A percentile compares a stretch with the other conserved stretches of the same genome.
phyloP scores from a whole-genome alignment of 768 basidiomycete species.

The Collybia nuda region DNA sequence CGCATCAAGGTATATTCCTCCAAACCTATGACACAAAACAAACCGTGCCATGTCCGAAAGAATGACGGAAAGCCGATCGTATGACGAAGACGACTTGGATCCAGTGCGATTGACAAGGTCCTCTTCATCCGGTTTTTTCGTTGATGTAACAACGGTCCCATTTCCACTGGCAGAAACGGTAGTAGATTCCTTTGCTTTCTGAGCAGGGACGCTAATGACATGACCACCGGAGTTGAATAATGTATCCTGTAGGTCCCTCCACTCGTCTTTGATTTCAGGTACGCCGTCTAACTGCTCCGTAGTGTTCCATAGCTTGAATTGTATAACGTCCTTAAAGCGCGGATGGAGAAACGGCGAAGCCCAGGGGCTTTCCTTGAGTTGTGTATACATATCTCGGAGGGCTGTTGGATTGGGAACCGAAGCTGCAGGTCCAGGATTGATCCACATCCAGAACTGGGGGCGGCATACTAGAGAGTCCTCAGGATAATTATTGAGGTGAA shows the following conservation, averaged over 20 bases:
- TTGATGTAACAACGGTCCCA: conserved; percentile 47
- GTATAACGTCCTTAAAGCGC: conserved; percentile 83
- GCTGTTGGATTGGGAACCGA: conserved; percentile 79
- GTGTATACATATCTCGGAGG: conserved; percentile 76
- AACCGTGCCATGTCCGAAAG: conserved; percentile 97
- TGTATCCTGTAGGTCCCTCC: conserved; percentile 68
- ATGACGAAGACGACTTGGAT: conserved; percentile 83
- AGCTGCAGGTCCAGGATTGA: conserved; percentile 91
- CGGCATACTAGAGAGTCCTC: conserved; percentile 59
- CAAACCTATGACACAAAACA: conserved; percentile 89
- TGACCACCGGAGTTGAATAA: conserved; percentile 89
- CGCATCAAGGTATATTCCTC: conserved; percentile 92
- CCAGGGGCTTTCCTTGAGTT: conserved; percentile 83
- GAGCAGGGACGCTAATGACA: conserved; percentile 58
- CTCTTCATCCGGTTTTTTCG: conserved; percentile 43
- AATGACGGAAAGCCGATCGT: conserved; percentile 90
- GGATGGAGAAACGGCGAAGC: conserved; percentile 89
- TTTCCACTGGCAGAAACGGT: conserved; percentile 40
- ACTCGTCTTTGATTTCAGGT: conserved; percentile 84
- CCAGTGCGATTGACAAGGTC: conserved; percentile 75
- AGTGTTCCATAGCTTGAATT: conserved; percentile 96
- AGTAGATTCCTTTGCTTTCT: conserved; percentile 28
- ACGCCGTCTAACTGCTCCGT: conserved; percentile 91
- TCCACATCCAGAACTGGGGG: conserved; percentile 95
- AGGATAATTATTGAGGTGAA: conserved; percentile 54